Evolutionary conservation across 148 eudicot genomes (phyloP), one percentile per base, ranked within the genome.

Genomic region (Heliamphora exappendiculata): DNA sequence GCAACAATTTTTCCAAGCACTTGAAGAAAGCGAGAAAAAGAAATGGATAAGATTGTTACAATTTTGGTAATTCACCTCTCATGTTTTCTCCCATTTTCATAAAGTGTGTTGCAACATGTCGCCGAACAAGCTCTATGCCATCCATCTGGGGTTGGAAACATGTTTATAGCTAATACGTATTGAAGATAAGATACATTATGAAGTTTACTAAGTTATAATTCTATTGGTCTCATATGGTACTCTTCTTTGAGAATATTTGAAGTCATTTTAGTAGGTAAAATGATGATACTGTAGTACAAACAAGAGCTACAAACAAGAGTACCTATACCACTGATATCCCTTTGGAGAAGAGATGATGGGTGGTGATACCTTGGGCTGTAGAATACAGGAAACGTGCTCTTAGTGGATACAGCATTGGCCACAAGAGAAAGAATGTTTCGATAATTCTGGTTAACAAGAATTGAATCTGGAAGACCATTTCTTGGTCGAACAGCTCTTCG

Each of bases 401-500:
- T 91, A n/a, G 86, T 82, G 14, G 91, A 89, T 54, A 88, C 66
- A 58, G 98, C 98, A 85, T 78, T 82, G 54, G 87, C 89, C 29
- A 89, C 92, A 0, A 70, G 66, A 70, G 94, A 79, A 75, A 93
- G 89, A 82, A 89, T 80, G 64, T 86, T 85, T 31, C 85, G 82
- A 65, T 85, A 82, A 64, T 80, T 86, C 79, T 86, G 91, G 77
- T 84, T 86, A n/a, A 86, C 83, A 55, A 85, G 75, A 68, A 86
- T 74, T 54, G 88, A 83, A 74, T 87, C 92, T 36, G 94, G 94
- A 78, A 91, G 82, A 37, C 90, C 91, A 74, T 84, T 91, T 81
- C 85, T 88, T 53, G 94, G 93, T 60, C 97, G 86, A 54, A 84
- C 70, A 82, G 91, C 97, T 87, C 97, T 87, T 86, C 97, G 87